These are phyloP conservation scores for Houttuynia cordata DNA, from an alignment of 164 flowering plant genomes.

Conservation along the genomic window DNA sequence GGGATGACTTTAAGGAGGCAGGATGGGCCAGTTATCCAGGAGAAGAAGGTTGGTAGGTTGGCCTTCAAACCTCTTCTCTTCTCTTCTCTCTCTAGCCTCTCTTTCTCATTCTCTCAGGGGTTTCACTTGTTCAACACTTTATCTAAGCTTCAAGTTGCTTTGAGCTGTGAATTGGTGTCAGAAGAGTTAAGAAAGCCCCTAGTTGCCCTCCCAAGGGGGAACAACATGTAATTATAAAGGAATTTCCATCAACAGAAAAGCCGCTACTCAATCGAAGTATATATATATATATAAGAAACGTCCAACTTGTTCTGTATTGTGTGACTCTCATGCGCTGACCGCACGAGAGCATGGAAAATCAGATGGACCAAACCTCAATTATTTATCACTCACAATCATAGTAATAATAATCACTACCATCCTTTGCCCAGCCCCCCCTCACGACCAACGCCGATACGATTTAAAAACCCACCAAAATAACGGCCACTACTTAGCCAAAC, in stretches of 20 bases:
- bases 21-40: not conserved
- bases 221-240: constrained; percentile 13
- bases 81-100: too few species aligned
- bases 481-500: too few species aligned
- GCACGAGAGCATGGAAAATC: constrained; percentile 10
- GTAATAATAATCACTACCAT: too few species aligned
- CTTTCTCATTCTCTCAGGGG: too few species aligned
- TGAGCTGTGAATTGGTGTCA: too few species aligned
- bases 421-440: too few species aligned
- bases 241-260: constrained; percentile 9
- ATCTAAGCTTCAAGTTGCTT: too few species aligned
- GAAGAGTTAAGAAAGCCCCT: not conserved
- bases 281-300: not conserved
- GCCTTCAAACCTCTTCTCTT: not conserved
- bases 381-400: too few species aligned
- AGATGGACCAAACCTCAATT: not conserved
- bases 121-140: not conserved
- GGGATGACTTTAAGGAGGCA: not conserved
- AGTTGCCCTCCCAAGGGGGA: constrained; percentile 5
- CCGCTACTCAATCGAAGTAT: constrained; percentile 1
- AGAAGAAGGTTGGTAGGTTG: not conserved
- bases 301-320: not conserved
- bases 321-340: constrained; percentile 17
- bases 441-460: too few species aligned
- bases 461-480: too few species aligned